A percentile compares a stretch with the other conserved stretches of the same genome.
These are phyloP conservation scores for Drosera capensis DNA, from an alignment of 148 eudicot genomes.

Conservation along the genomic window DNA sequence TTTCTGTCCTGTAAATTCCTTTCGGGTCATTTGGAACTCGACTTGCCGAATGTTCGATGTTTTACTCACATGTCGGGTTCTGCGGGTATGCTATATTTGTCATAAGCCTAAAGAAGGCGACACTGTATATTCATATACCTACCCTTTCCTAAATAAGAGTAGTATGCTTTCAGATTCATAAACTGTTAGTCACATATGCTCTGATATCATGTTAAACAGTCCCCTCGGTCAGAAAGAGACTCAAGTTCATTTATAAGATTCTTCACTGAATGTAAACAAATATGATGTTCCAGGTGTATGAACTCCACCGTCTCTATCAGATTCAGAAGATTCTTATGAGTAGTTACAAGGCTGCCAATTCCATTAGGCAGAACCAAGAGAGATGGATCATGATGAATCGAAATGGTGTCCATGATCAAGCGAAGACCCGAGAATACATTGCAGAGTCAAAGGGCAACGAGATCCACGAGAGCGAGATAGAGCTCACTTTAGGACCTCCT, in stretches of 20 bases:
- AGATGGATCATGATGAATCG: constrained; percentile 1
- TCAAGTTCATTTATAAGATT: background rate
- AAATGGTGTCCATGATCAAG: constrained; percentile 3
- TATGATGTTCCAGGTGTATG: constrained; percentile 22
- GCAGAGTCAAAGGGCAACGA: constrained; percentile 9
- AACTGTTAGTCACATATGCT: no score
- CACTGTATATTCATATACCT: no score
- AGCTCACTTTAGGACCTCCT: constrained; percentile 64
- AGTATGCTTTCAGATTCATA: no score
- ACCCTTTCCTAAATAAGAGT: no score
- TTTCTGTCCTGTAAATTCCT: background rate
- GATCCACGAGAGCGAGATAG: constrained; percentile 46
- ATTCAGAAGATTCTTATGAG: constrained; percentile 37
- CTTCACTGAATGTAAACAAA: background rate
- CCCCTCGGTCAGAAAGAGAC: no score
- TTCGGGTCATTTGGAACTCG: background rate
- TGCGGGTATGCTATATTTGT: no score
- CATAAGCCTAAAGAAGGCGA: no score
- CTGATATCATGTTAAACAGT: no score
- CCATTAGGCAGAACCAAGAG: constrained; percentile 9
- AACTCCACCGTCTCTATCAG: constrained; percentile 43
- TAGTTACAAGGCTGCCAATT: background rate
- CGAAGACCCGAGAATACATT: constrained; percentile 6
- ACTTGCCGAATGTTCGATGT: no score
- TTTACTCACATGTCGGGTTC: background rate